These are phyloP conservation scores for Lachancea cidri DNA, from an alignment of 805 yeast species.

Conservation along the genomic window DNA sequence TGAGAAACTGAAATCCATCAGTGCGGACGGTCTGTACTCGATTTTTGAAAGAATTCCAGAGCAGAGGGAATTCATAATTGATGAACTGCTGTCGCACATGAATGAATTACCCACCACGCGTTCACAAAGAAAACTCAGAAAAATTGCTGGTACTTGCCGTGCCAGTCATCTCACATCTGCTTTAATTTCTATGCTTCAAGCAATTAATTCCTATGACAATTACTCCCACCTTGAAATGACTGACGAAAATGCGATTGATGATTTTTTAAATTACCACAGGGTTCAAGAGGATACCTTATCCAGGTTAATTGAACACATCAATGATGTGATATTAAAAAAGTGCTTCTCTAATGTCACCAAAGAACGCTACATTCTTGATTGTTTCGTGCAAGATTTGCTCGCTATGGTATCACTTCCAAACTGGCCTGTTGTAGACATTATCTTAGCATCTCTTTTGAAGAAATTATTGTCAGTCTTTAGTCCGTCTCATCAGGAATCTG, in stretches of 20 bases:
- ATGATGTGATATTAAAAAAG: conserved; percentile 19
- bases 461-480: conserved; percentile 38
- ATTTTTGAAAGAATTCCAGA: conserved; percentile 40
- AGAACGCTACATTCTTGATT: conserved; percentile 41
- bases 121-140: conserved; percentile 22
- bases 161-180: conserved; percentile 28
- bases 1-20: conserved; percentile 17
- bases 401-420: conserved; percentile 47
- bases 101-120: conserved; percentile 46
- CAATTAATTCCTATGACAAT: conserved; percentile 16
- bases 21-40: conserved; percentile 28
- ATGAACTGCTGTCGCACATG: conserved; percentile 51
- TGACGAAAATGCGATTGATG: conserved; percentile 3
- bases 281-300: conserved; percentile 7
- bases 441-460: conserved; percentile 43
- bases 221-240: conserved; percentile 1
- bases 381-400: conserved; percentile 53
- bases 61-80: conserved; percentile 57
- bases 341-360: conserved; percentile 27
- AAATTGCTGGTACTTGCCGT: conserved; percentile 12
- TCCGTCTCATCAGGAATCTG: conserved; percentile 34
- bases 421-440: conserved; percentile 54
- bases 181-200: conserved; percentile 23
- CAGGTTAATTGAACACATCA: conserved; percentile 20
- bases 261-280: conserved; percentile 5